Evolutionary conservation across 1,284 basidiomycete genomes (phyloP).

Genomic region (Cryptococcus sp.): DNA sequence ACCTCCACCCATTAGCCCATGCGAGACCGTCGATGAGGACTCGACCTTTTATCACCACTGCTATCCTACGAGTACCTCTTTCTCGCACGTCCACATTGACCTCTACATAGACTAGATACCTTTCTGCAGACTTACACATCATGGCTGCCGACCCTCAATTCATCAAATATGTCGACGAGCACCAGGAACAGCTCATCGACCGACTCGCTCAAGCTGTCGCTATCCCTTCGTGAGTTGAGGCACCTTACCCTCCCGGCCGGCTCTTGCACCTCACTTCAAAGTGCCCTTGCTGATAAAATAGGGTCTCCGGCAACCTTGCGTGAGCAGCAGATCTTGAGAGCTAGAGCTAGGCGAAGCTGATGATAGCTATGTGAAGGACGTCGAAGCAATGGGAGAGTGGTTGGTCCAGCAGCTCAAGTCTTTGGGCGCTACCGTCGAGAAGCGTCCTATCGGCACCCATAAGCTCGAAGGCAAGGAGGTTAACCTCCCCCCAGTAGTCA

Average conservation of each 20-base stretch:
- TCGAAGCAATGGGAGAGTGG: conserved; percentile 77
- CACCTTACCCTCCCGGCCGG: background rate
- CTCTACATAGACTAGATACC: too few species aligned
- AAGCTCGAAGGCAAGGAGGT: conserved; percentile 67
- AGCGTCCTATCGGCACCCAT: conserved; percentile 74
- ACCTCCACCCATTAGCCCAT: too few species aligned
- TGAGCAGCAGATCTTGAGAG: conserved; percentile 15
- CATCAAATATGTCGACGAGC: conserved; percentile 61
- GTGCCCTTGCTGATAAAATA: conserved; percentile 4
- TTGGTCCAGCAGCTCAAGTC: conserved; percentile 64
- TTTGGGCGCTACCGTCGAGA: conserved; percentile 68
- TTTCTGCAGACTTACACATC: background rate
- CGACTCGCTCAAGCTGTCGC: conserved; percentile 76
- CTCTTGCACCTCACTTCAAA: background rate
- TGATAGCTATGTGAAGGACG: conserved; percentile 63
- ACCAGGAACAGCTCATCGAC: conserved; percentile 68
- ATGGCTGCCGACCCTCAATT: conserved; percentile 50
- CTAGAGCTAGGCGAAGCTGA: too few species aligned
- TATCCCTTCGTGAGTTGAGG: conserved; percentile 72
- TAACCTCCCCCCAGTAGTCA: conserved; percentile 78
- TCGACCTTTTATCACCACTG: conserved; percentile 3
- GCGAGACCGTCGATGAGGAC: too few species aligned
- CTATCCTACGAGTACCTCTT: too few species aligned
- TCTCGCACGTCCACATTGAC: too few species aligned
- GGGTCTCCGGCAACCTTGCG: conserved; percentile 47